Percentiles rank a stretch among this genome's conserved stretches.
These are phyloP conservation scores for Sporothrix inflata DNA, from an alignment of 2,329 filamentous ascomycete genomes.

Conservation along the genomic window DNA sequence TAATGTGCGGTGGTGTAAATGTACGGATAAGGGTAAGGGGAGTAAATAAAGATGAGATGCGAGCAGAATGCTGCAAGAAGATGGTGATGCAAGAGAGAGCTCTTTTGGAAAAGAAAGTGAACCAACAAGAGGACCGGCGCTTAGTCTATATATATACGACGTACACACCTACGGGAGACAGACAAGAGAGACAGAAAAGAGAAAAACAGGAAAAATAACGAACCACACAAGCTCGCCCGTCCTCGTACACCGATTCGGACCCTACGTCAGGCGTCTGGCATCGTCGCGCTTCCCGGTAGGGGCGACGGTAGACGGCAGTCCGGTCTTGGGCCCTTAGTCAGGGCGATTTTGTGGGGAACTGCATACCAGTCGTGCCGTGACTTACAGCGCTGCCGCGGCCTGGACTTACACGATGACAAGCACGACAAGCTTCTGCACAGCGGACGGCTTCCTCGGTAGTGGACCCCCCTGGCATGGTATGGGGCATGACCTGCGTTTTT, in stretches of 20 bases:
- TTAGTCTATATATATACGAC: conserved; percentile 1
- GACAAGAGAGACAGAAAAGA: too few species aligned
- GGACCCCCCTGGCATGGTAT: background rate
- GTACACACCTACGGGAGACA: too few species aligned
- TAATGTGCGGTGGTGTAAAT: background rate
- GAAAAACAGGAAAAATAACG: background rate
- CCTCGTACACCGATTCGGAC: background rate
- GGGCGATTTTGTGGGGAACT: background rate
- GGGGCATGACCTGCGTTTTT: conserved; percentile 16
- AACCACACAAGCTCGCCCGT: too few species aligned
- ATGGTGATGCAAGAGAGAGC: background rate
- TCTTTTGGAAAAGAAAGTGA: background rate
- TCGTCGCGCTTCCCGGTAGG: background rate
- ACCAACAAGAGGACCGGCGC: background rate
- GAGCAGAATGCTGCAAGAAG: background rate
- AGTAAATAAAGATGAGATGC: background rate
- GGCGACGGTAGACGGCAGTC: background rate
- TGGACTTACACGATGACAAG: too few species aligned
- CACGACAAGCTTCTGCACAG: background rate
- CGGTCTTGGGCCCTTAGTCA: conserved; percentile 13
- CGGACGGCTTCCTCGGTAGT: conserved; percentile 18
- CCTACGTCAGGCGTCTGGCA: conserved; percentile 14
- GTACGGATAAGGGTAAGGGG: background rate
- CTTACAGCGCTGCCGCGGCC: background rate
- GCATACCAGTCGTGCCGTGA: background rate